These are phyloP conservation scores for Kuraishia hungarica DNA, from an alignment of 805 yeast species.

Conservation along the genomic window DNA sequence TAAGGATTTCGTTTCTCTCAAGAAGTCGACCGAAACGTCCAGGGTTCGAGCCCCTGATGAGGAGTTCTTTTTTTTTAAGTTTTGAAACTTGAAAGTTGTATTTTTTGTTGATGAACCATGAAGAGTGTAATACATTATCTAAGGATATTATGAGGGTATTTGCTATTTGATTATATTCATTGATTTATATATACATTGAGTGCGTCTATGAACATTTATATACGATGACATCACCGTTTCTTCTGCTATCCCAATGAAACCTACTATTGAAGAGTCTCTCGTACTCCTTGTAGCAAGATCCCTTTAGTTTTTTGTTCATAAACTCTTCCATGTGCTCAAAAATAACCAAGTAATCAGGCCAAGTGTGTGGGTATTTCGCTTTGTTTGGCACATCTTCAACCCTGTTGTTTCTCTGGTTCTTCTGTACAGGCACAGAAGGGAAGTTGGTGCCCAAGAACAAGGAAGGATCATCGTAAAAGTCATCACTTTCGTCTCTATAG, in stretches of 20 bases:
- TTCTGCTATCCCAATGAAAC: conserved; percentile 79
- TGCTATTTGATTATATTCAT: too few species aligned
- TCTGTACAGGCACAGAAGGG: conserved; percentile 23
- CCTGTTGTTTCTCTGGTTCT: not conserved
- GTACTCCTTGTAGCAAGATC: conserved; percentile 33
- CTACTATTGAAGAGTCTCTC: conserved; percentile 65
- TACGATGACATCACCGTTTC: conserved; percentile 72
- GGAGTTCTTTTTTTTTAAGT: conserved; percentile 24
- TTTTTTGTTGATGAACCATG: conserved; percentile 40
- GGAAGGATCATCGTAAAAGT: conserved; percentile 60
- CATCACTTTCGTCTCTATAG: conserved; percentile 85
- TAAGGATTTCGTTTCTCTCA: conserved; percentile 5
- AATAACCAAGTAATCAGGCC: conserved; percentile 72
- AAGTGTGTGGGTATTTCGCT: conserved; percentile 27
- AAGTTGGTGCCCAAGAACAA: conserved; percentile 47
- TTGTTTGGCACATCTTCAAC: not conserved
- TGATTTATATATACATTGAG: conserved; percentile 18
- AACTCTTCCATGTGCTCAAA: conserved; percentile 55
- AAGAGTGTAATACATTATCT: too few species aligned
- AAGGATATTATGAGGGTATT: too few species aligned
- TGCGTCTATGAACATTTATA: conserved; percentile 22
- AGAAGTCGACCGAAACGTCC: conserved; percentile 45
- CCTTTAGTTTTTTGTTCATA: conserved; percentile 29
- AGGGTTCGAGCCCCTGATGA: conserved; percentile 57
- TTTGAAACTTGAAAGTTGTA: not conserved